Evolutionary conservation across 2,329 filamentous ascomycete genomes (phyloP), one percentile per base, ranked within the genome.

Genomic region (Colletotrichum salicis): DNA sequence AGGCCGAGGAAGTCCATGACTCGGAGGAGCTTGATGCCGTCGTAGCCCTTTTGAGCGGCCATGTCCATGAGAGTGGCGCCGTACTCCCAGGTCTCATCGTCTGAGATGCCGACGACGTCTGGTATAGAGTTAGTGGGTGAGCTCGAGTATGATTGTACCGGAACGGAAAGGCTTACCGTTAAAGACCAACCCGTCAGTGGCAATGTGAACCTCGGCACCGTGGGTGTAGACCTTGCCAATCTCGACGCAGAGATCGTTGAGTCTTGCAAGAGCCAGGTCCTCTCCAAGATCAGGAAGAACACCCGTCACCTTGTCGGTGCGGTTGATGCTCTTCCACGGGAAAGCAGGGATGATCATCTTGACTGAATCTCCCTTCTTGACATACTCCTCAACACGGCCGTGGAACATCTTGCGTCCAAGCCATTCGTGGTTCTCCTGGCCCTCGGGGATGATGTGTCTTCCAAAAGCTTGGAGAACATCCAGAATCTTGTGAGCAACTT

Each of bases 111-210:
- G 2, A 85, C 75, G 0, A 85, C 76, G 73, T 85, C 83, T 68
- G 82, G 82, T 65, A 80, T 15, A 5, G 6, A 8, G 35, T 63
- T 24, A 73, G 45, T 33, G 8, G 10, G 13, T 3, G 12, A 7
- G n/a, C 8, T 10, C 2, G 8, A 2, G 1, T 1, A 12, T 15
- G 1, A 19, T 31, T 6, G 0, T 22, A 1, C 5, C 19, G 5
- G 6, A 15, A 12, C 1, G 13, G 15, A 11, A 55, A 5, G 27
- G 19, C 29, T 37, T 62, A 73, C 71, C 72, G 35, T 73, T 73
- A 24, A 72, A 85, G 1, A 84, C 80, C 2, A 84, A 77, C 0
- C 84, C 84, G 66, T 86, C 84, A 0, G 83, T 84, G 37, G 79
- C 80, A 51, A 86, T 84, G 65, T 80, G 78, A 1, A 84, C 76